phyloP scores from a whole-genome alignment of 257 asterid genomes.

The Striga asiatica region DNA sequence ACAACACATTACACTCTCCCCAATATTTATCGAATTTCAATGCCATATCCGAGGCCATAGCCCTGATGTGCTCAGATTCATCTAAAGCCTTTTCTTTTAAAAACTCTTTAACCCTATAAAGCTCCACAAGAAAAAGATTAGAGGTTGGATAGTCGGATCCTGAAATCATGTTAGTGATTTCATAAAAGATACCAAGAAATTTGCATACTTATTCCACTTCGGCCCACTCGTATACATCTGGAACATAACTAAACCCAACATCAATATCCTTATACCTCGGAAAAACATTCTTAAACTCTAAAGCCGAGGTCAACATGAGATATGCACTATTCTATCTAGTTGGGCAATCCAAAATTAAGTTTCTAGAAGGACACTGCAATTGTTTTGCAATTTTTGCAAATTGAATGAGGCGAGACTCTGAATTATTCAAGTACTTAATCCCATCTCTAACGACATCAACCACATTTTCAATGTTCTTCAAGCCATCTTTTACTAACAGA shows the following conservation, averaged over 20 bases:
- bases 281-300: not conserved
- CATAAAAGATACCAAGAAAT: not conserved
- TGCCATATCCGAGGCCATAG: no score
- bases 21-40: not conserved
- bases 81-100: no score
- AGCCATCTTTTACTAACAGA: not conserved
- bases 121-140: no score
- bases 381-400: not conserved
- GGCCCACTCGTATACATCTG: no score
- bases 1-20: not conserved
- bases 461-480: not conserved
- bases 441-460: no score
- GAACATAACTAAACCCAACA: not conserved
- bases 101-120: no score
- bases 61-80: no score
- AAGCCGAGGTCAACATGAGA: not conserved
- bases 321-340: not conserved
- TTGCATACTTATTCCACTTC: not conserved
- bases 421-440: no score
- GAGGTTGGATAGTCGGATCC: no score
- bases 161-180: no score
- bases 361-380: not conserved
- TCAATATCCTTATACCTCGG: not conserved
- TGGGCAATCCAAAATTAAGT: not conserved
- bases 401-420: no score